A percentile compares a stretch with the other conserved stretches of the same genome.
Conservation (phyloP, 148 eudicot species). For the Chenopodium suecicum region DNA sequence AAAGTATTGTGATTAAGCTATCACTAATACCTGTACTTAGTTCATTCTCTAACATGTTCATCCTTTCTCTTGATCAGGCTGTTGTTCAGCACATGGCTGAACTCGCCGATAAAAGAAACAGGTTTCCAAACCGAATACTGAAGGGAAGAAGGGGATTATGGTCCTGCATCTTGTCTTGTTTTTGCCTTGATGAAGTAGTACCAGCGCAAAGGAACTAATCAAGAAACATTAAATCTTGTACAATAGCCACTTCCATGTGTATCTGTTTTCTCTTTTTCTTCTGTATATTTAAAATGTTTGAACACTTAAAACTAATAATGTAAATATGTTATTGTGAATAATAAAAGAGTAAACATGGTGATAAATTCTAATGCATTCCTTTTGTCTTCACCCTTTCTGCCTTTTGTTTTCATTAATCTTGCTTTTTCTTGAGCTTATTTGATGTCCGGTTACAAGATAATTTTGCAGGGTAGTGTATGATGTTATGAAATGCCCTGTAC, state of each 20-base stretch:
- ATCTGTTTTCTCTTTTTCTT: not conserved
- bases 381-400: not conserved
- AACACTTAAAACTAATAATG: not conserved
- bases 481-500: too few species aligned
- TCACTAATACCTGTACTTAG: not conserved
- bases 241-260: not conserved
- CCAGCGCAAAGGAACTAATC: not conserved
- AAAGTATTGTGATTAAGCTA: not conserved
- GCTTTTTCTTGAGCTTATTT: not conserved
- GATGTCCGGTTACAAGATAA: too few species aligned
- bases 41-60: not conserved
- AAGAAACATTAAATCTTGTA: not conserved
- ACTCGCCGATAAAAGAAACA: conserved; percentile 34
- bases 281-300: conserved; percentile 20
- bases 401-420: not conserved
- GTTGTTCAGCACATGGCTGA: conserved; percentile 65
- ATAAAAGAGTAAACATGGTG: not conserved
- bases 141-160: conserved; percentile 50
- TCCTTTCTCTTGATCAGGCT: conserved; percentile 42
- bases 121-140: conserved; percentile 16
- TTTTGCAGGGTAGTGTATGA: too few species aligned
- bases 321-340: not conserved
- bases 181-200: conserved; percentile 33
- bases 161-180: conserved; percentile 39
- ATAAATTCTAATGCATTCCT: not conserved